phyloP scores from a whole-genome alignment of 257 asterid genomes.

The Gynochthodes officinalis region DNA sequence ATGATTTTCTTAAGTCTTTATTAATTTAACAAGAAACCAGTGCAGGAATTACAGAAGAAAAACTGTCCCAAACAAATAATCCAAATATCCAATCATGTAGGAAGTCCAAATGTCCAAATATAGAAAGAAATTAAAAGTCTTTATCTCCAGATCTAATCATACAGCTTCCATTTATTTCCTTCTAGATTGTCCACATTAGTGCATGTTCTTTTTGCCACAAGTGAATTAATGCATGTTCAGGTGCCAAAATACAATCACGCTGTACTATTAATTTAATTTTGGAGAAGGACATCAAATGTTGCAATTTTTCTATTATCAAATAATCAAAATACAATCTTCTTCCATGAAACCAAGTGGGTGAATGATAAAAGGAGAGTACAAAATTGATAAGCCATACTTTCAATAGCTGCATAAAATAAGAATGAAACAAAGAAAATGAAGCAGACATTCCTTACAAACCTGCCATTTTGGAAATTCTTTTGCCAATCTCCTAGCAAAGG shows the following conservation, averaged over 20 bases:
- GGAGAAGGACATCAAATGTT: background rate
- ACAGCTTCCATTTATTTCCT: background rate
- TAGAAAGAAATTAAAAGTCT: background rate
- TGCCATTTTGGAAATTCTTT: slow-evolving; percentile 97
- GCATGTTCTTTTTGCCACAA: background rate
- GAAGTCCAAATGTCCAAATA: background rate
- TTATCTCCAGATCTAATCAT: background rate
- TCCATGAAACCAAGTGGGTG: too few species aligned
- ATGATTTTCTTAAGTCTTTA: background rate
- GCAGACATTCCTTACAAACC: slow-evolving; percentile 34
- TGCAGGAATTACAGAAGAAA: too few species aligned
- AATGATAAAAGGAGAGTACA: background rate
- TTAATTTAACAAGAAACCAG: background rate
- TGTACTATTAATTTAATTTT: background rate
- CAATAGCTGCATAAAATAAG: background rate
- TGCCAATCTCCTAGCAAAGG: slow-evolving; percentile 88
- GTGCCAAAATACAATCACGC: background rate
- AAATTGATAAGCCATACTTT: background rate
- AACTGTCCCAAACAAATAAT: background rate
- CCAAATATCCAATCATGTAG: background rate
- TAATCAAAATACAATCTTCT: background rate
- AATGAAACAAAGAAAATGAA: background rate
- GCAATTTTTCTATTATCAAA: background rate
- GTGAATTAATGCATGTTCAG: background rate
- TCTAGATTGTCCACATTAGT: background rate